Evolutionary conservation across 2,329 filamentous ascomycete genomes (phyloP).

Genomic region (Fusarium concolor): DNA sequence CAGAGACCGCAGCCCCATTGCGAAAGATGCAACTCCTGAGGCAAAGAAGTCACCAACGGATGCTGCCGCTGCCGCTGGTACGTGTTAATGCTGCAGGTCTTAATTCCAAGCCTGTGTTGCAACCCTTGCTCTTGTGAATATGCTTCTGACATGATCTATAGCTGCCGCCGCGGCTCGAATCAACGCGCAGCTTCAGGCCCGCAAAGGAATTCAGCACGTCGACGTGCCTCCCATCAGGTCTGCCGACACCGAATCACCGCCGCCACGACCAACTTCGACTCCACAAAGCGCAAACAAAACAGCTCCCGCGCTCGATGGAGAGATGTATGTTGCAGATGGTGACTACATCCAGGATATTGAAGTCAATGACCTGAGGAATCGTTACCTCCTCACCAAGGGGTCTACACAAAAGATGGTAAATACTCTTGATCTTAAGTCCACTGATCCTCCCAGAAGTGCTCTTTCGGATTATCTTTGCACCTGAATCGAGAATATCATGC

Average conservation of each 20-base stretch:
- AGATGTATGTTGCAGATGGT: conserved; percentile 94
- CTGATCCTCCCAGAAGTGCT: conserved; percentile 53
- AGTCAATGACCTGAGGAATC: conserved; percentile 96
- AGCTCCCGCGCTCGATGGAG: conserved; percentile 76
- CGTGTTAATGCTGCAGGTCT: conserved; percentile 39
- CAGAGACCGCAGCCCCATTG: conserved; percentile 84
- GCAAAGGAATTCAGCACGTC: conserved; percentile 90
- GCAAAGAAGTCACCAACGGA: conserved; percentile 67
- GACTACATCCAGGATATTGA: conserved; percentile 99
- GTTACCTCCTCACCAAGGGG: conserved; percentile 96
- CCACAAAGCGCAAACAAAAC: conserved; percentile 48
- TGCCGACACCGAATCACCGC: conserved; percentile 61
- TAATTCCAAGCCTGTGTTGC: background rate
- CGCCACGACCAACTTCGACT: conserved; percentile 54
- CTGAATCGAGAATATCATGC: conserved; percentile 73
- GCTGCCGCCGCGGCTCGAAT: conserved; percentile 91
- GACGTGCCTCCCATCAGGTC: conserved; percentile 85
- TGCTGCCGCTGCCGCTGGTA: conserved; percentile 83
- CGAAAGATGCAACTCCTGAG: conserved; percentile 58
- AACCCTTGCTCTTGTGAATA: conserved; percentile 3
- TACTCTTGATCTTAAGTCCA: conserved; percentile 63
- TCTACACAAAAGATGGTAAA: conserved; percentile 99
- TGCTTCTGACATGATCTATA: conserved; percentile 48
- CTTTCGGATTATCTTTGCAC: conserved; percentile 50
- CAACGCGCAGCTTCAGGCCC: conserved; percentile 84